These are phyloP conservation scores for Nakazawaea anatomiae DNA, from an alignment of 805 yeast genomes.

Conservation along the genomic window DNA sequence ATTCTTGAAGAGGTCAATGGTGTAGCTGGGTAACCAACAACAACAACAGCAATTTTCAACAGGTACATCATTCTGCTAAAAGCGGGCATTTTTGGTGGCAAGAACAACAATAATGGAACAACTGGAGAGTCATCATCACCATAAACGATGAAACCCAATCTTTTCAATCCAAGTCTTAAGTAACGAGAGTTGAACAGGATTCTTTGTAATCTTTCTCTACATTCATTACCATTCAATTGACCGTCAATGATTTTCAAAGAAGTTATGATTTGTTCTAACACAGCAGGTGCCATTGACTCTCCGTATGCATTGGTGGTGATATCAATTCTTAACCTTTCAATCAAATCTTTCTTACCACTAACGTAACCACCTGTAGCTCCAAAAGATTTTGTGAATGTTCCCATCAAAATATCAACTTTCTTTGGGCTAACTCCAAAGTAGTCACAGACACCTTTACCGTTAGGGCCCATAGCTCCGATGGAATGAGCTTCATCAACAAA, in stretches of 20 bases:
- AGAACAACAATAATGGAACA: constrained; percentile 78
- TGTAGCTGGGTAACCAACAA: constrained; percentile 97
- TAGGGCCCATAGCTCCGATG: constrained; percentile 96
- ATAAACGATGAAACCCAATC: constrained; percentile 87
- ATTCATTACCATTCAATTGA: constrained; percentile 86
- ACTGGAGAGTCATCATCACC: constrained; percentile 98
- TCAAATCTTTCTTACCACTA: constrained; percentile 65
- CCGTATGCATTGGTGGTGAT: constrained; percentile 71
- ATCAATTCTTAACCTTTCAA: constrained; percentile 69
- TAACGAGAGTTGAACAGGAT: constrained; percentile 95
- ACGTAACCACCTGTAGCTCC: constrained; percentile 99
- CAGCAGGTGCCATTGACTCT: constrained; percentile 89
- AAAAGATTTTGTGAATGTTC: constrained; percentile 94
- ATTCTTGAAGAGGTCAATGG: constrained; percentile 86
- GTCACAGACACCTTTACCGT: constrained; percentile 93
- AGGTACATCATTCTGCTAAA: constrained; percentile 76
- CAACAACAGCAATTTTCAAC: constrained; percentile 85
- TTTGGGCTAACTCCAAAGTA: constrained; percentile 76
- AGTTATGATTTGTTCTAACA: constrained; percentile 78
- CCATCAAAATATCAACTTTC: constrained; percentile 87
- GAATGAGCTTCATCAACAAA: constrained; percentile 98
- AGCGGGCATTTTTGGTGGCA: constrained; percentile 94
- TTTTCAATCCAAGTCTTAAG: constrained; percentile 81
- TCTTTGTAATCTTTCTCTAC: constrained; percentile 82
- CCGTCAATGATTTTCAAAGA: constrained; percentile 78